These are phyloP conservation scores for Cymodocea nodosa DNA, from an alignment of 116 monocot genomes.

Conservation along the genomic window DNA sequence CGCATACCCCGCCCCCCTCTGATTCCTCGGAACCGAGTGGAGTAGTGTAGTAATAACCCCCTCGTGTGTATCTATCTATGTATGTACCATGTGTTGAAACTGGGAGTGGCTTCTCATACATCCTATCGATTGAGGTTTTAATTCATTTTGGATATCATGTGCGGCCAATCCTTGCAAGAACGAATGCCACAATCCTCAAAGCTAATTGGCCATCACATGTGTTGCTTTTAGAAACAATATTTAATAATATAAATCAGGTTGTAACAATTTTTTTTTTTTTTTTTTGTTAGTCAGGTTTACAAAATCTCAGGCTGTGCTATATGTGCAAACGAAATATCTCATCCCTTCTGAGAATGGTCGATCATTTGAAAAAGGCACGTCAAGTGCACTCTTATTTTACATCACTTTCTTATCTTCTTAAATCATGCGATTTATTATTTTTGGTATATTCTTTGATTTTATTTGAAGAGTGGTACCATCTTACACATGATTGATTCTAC, in stretches of 20 bases:
- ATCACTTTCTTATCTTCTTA: no score
- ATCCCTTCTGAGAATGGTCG: no score
- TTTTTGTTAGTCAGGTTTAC: constrained; percentile 53
- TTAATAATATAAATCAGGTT: neutral
- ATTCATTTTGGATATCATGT: neutral
- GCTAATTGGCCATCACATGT: neutral
- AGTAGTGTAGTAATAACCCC: neutral
- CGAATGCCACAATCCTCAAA: neutral
- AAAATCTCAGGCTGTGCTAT: constrained; percentile 14
- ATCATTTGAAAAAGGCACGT: no score
- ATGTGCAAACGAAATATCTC: no score
- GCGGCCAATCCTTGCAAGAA: neutral
- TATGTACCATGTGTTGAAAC: neutral
- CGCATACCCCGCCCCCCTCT: constrained; percentile 77
- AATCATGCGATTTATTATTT: no score
- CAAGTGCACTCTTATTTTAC: no score
- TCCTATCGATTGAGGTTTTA: neutral
- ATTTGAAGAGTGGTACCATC: no score
- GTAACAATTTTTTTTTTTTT: constrained; percentile 21
- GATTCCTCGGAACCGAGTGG: constrained; percentile 27
- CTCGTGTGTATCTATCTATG: neutral
- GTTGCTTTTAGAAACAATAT: neutral
- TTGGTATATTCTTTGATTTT: no score
- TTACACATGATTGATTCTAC: no score
- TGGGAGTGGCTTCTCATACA: neutral